Conservation (phyloP, 2,329 filamentous ascomycete genomes). For the Ophiocordyceps camponoti-floridani region DNA sequence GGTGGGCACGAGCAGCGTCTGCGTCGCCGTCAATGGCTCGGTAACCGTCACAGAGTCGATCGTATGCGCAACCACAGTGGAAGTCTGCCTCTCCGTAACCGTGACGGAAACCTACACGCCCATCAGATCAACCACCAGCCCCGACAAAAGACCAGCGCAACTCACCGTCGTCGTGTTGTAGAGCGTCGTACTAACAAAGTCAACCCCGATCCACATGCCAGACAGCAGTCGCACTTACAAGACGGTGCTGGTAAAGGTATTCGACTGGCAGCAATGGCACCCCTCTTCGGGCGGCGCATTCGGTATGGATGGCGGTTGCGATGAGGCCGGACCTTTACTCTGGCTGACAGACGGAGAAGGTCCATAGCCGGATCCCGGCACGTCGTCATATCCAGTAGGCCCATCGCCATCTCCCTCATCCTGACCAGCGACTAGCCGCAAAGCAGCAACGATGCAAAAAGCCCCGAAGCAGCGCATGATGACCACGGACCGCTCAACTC, state of each 20-base stretch:
- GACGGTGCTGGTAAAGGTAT: background rate
- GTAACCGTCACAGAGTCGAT: slow-evolving; percentile 5
- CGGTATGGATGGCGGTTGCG: background rate
- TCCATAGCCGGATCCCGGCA: background rate
- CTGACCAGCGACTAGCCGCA: background rate
- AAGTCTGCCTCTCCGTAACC: slow-evolving; percentile 4
- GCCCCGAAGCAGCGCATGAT: background rate
- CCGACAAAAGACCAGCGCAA: background rate
- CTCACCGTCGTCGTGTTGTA: background rate
- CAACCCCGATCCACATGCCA: background rate
- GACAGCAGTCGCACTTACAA: background rate
- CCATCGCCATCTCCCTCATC: background rate
- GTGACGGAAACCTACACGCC: slow-evolving; percentile 3
- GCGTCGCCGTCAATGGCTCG: slow-evolving; percentile 2
- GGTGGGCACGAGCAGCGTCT: slow-evolving; percentile 3
- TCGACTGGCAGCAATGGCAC: background rate
- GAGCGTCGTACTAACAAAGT: background rate
- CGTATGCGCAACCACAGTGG: slow-evolving; percentile 6
- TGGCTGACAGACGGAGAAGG: background rate
- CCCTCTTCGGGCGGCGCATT: background rate
- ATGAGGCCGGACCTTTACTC: background rate
- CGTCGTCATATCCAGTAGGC: background rate
- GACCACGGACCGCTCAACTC: background rate
- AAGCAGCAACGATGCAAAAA: background rate
- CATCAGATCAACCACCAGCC: background rate